Conservation (phyloP, 2,329 filamentous ascomycete species). For the Geosmithia morbida region DNA sequence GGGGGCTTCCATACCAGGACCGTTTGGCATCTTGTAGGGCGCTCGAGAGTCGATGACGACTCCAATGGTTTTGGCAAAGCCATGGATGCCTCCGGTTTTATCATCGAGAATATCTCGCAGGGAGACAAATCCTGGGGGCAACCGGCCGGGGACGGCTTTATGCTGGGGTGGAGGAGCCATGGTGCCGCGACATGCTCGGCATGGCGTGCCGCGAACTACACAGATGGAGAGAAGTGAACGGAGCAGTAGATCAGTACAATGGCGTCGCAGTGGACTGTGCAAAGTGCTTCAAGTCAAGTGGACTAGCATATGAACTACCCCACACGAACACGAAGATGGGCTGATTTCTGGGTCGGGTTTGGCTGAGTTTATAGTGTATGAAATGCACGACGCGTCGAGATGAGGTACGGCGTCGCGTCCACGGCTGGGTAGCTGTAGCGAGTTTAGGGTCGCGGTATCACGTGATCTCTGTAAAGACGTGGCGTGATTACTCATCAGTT, state of each 20-base stretch:
- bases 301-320: neutral
- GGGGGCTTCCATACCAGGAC: conserved; percentile 27
- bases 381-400: neutral
- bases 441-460: neutral
- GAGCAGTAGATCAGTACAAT: neutral
- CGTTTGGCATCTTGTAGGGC: conserved; percentile 29
- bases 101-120: conserved; percentile 11
- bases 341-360: neutral
- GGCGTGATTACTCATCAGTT: too few species aligned
- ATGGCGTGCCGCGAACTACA: too few species aligned
- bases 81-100: conserved; percentile 6
- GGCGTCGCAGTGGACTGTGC: neutral
- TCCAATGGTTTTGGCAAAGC: conserved; percentile 48
- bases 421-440: neutral
- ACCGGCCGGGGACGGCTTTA: neutral
- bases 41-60: conserved; percentile 51
- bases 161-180: conserved; percentile 1
- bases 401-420: neutral
- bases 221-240: neutral
- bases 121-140: conserved; percentile 1
- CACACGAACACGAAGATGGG: neutral
- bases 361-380: neutral
- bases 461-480: neutral
- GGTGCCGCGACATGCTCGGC: neutral
- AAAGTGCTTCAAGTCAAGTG: neutral